Evolutionary conservation across 371 early-diverging fungal genomes (phyloP).

Genomic region (Batkoa obscura): DNA sequence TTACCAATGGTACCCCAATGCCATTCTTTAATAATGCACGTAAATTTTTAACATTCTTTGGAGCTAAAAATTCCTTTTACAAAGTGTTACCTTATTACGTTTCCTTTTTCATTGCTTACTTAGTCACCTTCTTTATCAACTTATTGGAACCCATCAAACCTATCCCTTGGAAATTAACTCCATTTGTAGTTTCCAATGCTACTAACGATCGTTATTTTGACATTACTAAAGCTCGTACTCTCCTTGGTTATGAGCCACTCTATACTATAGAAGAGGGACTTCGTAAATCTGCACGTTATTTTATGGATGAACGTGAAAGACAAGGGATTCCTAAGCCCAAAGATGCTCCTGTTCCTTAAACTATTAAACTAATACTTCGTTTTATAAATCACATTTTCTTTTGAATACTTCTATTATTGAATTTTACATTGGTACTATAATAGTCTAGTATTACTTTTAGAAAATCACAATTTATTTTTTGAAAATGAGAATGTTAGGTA

Average conservation of each 20-base stretch:
- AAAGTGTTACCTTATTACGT: constrained; percentile 20
- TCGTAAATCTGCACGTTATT: not conserved
- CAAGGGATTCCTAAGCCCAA: constrained; percentile 21
- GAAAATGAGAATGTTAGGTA: too few species aligned
- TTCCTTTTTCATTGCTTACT: constrained; percentile 25
- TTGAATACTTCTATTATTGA: too few species aligned
- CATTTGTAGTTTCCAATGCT: constrained; percentile 43
- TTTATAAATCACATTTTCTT: too few species aligned
- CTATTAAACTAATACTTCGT: too few species aligned
- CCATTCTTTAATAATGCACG: constrained; percentile 80
- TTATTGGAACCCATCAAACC: not conserved
- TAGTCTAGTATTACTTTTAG: too few species aligned
- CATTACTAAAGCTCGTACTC: constrained; percentile 51
- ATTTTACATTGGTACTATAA: too few species aligned
- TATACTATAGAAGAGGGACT: constrained; percentile 50
- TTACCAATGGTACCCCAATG: constrained; percentile 85
- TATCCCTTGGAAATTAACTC: constrained; percentile 28
- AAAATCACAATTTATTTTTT: too few species aligned
- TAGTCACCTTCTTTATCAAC: constrained; percentile 19
- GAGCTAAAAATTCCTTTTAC: constrained; percentile 19
- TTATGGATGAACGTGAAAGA: constrained; percentile 4
- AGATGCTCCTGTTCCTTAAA: constrained; percentile 17
- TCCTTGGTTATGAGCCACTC: constrained; percentile 59
- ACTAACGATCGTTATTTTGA: constrained; percentile 61
- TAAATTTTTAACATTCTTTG: constrained; percentile 35